A percentile compares a stretch with the other conserved stretches of the same genome.
phyloP scores from a whole-genome alignment of 164 flowering plant genomes.

The Warburgia ugandensis region DNA sequence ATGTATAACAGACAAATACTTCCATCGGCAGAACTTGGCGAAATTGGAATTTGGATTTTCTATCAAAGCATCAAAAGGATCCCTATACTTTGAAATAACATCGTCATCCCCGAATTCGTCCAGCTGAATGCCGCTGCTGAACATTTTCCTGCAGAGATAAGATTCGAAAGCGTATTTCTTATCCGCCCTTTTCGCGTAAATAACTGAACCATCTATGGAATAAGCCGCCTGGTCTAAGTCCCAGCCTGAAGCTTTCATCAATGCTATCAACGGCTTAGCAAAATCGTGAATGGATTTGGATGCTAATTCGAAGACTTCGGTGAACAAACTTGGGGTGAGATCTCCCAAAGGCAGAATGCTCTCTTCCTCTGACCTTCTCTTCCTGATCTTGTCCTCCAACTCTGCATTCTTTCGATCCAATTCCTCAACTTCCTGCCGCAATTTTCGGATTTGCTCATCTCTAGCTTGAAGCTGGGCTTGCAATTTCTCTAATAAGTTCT shows the following conservation, averaged over 20 bases:
- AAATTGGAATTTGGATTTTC: conserved; percentile 39
- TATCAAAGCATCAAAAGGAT: conserved; percentile 37
- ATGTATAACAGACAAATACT: conserved; percentile 45
- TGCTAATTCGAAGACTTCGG: conserved; percentile 19
- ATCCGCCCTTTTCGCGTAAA: conserved; percentile 30
- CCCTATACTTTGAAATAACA: conserved; percentile 22
- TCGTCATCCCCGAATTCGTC: conserved; percentile 14
- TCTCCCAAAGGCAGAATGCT: conserved; percentile 3
- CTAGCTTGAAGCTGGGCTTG: conserved; percentile 23
- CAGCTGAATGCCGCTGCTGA: conserved; percentile 16
- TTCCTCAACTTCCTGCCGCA: conserved; percentile 24
- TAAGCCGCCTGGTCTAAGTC: conserved; percentile 42
- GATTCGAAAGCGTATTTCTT: conserved; percentile 69
- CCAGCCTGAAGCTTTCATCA: conserved; percentile 58
- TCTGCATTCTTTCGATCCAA: conserved; percentile 21
- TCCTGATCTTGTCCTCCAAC: conserved; percentile 19
- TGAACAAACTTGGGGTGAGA: conserved; percentile 11
- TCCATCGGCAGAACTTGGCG: conserved; percentile 39
- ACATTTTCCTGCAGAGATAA: conserved; percentile 48
- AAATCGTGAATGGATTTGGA: conserved; percentile 62
- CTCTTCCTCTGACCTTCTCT: conserved; percentile 17
- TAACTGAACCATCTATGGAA: conserved; percentile 25
- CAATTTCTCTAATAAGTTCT: conserved; percentile 26
- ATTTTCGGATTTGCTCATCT: conserved; percentile 18
- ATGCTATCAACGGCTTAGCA: conserved; percentile 48